Percentiles rank a stretch among this genome's conserved stretches.
Conservation (phyloP, 768 basidiomycete species). For the Saitozyma podzolica region DNA sequence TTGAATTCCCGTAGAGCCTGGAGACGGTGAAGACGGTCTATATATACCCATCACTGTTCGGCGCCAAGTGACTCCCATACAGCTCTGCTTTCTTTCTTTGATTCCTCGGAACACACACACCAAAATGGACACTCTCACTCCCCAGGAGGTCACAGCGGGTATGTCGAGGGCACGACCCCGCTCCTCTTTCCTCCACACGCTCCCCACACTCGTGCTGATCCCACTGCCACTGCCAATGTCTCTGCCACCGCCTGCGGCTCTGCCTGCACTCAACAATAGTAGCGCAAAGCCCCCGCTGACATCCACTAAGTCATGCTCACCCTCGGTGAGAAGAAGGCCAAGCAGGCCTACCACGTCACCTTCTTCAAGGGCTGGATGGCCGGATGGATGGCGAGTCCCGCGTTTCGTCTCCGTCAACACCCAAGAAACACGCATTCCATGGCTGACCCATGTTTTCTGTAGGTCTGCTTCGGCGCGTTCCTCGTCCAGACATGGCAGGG, state of each 20-base stretch:
- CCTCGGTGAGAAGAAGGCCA: conserved; percentile 24
- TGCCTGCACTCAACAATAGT: too few relatives aligned
- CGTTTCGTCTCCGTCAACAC: neutral
- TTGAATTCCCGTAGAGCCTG: too few relatives aligned
- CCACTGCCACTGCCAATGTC: too few relatives aligned
- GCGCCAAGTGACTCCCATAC: neutral
- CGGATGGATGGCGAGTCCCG: conserved; percentile 23
- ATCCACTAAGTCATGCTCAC: conserved; percentile 12
- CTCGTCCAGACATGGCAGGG: conserved; percentile 21
- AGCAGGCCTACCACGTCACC: conserved; percentile 23
- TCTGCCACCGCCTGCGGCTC: too few relatives aligned
- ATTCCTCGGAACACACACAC: neutral
- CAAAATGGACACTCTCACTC: conserved; percentile 24
- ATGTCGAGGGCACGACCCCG: neutral
- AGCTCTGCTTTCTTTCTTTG: neutral
- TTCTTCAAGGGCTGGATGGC: conserved; percentile 32
- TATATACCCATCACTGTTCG: too few relatives aligned
- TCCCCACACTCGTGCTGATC: too few relatives aligned
- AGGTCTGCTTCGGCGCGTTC: conserved; percentile 27
- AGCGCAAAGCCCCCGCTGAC: neutral
- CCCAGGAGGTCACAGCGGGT: conserved; percentile 23
- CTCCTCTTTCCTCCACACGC: too few relatives aligned
- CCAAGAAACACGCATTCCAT: too few relatives aligned
- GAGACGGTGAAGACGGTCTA: too few relatives aligned
- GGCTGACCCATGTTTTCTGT: neutral